phyloP scores from a whole-genome alignment of 2,329 filamentous ascomycete genomes.

The Ophioceras dolichostomum region DNA sequence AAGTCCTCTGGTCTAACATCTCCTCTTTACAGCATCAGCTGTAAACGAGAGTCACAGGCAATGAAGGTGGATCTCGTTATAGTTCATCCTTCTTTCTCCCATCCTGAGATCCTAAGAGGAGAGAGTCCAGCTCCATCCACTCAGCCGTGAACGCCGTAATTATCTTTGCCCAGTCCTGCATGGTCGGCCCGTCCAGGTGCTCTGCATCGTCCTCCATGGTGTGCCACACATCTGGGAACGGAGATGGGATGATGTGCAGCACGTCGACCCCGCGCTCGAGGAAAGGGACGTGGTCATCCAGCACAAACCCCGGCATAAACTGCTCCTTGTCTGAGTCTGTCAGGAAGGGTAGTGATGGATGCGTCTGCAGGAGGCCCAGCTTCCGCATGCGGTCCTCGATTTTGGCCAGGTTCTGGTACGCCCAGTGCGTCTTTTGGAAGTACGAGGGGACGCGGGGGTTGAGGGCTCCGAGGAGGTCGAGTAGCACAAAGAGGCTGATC shows the following conservation, averaged over 20 bases:
- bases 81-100: conserved; percentile 9
- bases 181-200: conserved; percentile 68
- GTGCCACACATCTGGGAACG: conserved; percentile 84
- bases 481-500: conserved; percentile 56
- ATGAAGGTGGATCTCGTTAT: conserved; percentile 4
- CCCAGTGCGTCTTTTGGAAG: conserved; percentile 73
- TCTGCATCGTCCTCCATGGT: conserved; percentile 69
- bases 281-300: conserved; percentile 90
- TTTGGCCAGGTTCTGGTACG: conserved; percentile 54
- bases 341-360: conserved; percentile 44
- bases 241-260: conserved; percentile 75
- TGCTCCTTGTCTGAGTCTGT: conserved; percentile 44
- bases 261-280: conserved; percentile 76
- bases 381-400: conserved; percentile 53
- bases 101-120: conserved; percentile 3
- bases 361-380: conserved; percentile 35
- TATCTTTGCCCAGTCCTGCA: conserved; percentile 80
- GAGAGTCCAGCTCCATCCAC: conserved; percentile 65
- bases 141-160: conserved; percentile 76
- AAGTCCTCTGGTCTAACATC: no score
- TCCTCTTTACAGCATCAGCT: background rate
- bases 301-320: conserved; percentile 42
- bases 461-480: conserved; percentile 47
- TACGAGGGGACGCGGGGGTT: conserved; percentile 46
- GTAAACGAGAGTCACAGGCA: background rate